Percentiles rank a stretch among this genome's conserved stretches.
Evolutionary conservation across 2,329 filamentous ascomycete genomes (phyloP).

Genomic region (Tolypocladium endophyticum): DNA sequence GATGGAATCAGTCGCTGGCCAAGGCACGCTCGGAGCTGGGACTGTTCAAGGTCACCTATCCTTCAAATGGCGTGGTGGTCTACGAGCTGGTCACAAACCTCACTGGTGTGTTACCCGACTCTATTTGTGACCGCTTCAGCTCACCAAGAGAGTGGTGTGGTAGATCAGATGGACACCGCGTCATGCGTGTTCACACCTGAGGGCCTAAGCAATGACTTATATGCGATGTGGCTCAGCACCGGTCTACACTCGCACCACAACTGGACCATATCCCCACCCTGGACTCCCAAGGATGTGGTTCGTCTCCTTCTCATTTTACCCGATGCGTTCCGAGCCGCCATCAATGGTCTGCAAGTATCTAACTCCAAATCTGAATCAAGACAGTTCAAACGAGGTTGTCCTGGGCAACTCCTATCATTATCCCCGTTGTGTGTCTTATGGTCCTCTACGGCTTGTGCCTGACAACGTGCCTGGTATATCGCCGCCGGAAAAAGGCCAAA

Average conservation of each 20-base stretch:
- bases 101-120: constrained; percentile 14
- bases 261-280: constrained; percentile 21
- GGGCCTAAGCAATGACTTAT: constrained; percentile 14
- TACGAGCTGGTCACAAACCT: constrained; percentile 18
- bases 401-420: constrained; percentile 17
- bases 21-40: constrained; percentile 12
- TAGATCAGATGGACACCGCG: constrained; percentile 13
- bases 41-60: constrained; percentile 20
- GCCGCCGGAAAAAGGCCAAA: constrained; percentile 13
- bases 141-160: constrained; percentile 2
- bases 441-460: constrained; percentile 17
- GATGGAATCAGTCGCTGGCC: constrained; percentile 18
- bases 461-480: constrained; percentile 15
- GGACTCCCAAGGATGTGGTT: constrained; percentile 13
- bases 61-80: constrained; percentile 15
- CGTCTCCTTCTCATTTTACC: neutral
- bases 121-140: neutral
- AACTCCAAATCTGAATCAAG: constrained; percentile 9
- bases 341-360: neutral
- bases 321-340: neutral
- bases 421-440: constrained; percentile 18
- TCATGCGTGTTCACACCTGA: constrained; percentile 19
- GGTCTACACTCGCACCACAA: constrained; percentile 10
- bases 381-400: constrained; percentile 7
- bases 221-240: constrained; percentile 17